Percentiles rank a stretch among this genome's conserved stretches.
These are phyloP conservation scores for Garcia nutans DNA, from an alignment of 345 rosid genomes.

Conservation along the genomic window DNA sequence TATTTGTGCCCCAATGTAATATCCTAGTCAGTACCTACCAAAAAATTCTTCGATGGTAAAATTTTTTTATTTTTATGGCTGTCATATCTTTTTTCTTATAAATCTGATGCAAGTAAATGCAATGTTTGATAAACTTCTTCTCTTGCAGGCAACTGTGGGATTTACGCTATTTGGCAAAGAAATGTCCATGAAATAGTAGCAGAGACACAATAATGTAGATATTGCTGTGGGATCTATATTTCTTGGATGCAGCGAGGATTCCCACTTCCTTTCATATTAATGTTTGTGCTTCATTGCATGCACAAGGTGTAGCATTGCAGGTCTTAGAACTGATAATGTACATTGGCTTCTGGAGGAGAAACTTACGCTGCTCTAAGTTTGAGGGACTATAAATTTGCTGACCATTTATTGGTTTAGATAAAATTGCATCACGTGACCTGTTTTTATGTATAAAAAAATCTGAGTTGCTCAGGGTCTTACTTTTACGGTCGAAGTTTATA, in stretches of 20 bases:
- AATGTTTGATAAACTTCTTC: background rate
- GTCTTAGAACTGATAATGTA: background rate
- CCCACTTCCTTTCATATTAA: background rate
- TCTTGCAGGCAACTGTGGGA: slow-evolving; percentile 79
- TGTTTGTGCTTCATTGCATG: background rate
- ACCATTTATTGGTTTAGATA: background rate
- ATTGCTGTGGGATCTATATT: background rate
- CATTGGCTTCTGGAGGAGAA: background rate
- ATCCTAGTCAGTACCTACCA: background rate
- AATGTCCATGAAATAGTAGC: slow-evolving; percentile 66
- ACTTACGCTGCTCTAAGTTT: background rate
- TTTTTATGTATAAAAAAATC: background rate
- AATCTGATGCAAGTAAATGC: background rate
- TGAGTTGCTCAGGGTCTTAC: background rate
- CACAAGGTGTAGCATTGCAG: background rate
- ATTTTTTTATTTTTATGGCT: background rate
- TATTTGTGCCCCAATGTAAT: background rate
- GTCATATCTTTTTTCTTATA: background rate
- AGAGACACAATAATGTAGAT: slow-evolving; percentile 39
- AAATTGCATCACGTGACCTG: background rate
- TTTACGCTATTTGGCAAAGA: slow-evolving; percentile 86
- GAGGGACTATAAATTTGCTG: background rate
- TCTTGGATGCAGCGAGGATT: slow-evolving; percentile 10
- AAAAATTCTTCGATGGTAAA: background rate
- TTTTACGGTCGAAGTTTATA: background rate